phyloP scores from a whole-genome alignment of 495 filamentous ascomycete species.

The Neurospora sp. region DNA sequence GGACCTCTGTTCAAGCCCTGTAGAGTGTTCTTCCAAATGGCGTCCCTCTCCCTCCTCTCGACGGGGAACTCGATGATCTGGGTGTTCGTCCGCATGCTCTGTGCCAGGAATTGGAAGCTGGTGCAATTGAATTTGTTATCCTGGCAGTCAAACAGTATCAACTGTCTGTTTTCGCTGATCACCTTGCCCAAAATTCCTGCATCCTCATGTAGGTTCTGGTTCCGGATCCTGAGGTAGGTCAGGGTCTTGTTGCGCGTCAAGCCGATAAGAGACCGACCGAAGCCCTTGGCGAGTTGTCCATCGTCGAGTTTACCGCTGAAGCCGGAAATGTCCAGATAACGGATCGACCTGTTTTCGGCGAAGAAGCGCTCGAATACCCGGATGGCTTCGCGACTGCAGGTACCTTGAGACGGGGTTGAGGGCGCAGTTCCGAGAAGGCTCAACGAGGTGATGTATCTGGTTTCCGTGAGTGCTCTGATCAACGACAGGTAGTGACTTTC shows the following conservation, averaged over 20 bases:
- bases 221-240: slow-evolving; percentile 65
- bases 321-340: slow-evolving; percentile 77
- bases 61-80: slow-evolving; percentile 21
- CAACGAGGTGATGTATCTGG: slow-evolving; percentile 65
- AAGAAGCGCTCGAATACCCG: slow-evolving; percentile 66
- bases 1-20: slow-evolving; percentile 7
- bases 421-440: slow-evolving; percentile 84
- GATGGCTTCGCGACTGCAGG: slow-evolving; percentile 55
- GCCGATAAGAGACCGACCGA: slow-evolving; percentile 67
- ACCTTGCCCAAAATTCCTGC: slow-evolving; percentile 40
- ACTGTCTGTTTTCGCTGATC: slow-evolving; percentile 19
- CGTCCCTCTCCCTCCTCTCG: slow-evolving; percentile 5
- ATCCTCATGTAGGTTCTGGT: slow-evolving; percentile 36
- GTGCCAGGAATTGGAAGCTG: slow-evolving; percentile 21
- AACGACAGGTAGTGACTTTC: slow-evolving; percentile 68
- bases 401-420: slow-evolving; percentile 46
- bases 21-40: slow-evolving; percentile 17
- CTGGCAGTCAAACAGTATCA: slow-evolving; percentile 27
- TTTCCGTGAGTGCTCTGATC: slow-evolving; percentile 58
- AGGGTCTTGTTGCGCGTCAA: slow-evolving; percentile 67
- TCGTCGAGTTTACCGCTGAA: slow-evolving; percentile 84
- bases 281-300: slow-evolving; percentile 69
- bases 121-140: slow-evolving; percentile 34
- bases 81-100: slow-evolving; percentile 16
- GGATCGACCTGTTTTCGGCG: slow-evolving; percentile 63